phyloP scores from a whole-genome alignment of 306 rosid genomes.

The Ammopiptanthus mongolicus region DNA sequence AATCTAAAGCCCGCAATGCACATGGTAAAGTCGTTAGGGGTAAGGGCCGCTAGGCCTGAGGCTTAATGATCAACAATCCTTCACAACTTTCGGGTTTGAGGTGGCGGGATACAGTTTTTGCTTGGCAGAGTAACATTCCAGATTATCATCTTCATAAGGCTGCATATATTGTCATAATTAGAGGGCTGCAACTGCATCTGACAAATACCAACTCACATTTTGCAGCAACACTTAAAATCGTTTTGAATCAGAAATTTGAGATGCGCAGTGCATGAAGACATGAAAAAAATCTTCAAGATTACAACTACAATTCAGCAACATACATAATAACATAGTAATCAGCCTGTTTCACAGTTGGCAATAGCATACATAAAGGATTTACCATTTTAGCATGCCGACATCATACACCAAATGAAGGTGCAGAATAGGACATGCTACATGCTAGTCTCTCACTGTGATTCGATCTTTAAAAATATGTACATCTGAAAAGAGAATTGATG shows the following conservation, averaged over 20 bases:
- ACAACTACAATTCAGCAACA: neutral
- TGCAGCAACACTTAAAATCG: neutral
- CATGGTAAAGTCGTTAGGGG: no score
- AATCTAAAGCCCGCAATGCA: neutral
- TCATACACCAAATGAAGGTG: neutral
- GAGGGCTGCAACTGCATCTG: neutral
- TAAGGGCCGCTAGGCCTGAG: no score
- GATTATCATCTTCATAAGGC: neutral
- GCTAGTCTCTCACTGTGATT: neutral
- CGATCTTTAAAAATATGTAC: slow-evolving; percentile 17
- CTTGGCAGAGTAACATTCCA: neutral
- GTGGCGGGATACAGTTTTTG: neutral
- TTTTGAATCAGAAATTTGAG: neutral
- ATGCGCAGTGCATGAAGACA: neutral
- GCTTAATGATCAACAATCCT: no score
- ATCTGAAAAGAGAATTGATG: slow-evolving; percentile 25
- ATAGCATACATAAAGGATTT: neutral
- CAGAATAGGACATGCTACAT: slow-evolving; percentile 10
- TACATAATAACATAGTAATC: neutral
- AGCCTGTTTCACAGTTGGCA: neutral
- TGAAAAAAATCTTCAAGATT: neutral
- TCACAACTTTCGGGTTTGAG: neutral
- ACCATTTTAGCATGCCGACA: neutral
- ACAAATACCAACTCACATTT: neutral
- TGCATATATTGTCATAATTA: neutral